Evolutionary conservation across 176 grass and related monocot species (phyloP).

Genomic region (Otatea glauca): DNA sequence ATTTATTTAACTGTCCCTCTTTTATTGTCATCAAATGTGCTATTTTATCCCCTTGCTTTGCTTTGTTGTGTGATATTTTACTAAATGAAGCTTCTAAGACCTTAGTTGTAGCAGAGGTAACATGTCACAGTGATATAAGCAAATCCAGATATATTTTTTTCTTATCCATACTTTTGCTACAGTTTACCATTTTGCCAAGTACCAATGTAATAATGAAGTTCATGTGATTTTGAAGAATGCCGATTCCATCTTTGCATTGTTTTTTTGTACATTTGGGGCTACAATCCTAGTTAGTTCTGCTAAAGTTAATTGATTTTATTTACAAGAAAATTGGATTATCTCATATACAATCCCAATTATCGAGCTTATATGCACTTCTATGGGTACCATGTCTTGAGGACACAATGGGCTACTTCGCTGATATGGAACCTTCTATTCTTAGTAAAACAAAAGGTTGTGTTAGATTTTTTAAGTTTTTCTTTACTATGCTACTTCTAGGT

Average conservation of each 20-base stretch:
- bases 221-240: neutral
- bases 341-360: neutral
- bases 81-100: neutral
- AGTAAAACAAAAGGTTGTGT: neutral
- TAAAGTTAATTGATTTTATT: neutral
- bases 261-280: neutral
- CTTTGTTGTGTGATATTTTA: too few relatives aligned
- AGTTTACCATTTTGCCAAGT: neutral
- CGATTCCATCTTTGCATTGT: neutral
- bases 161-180: neutral
- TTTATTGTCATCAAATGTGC: too few relatives aligned
- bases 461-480: neutral
- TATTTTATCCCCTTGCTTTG: too few relatives aligned
- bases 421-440: neutral
- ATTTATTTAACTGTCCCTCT: too few relatives aligned
- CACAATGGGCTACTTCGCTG: too few relatives aligned
- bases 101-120: neutral
- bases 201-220: slow-evolving; percentile 1
- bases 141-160: neutral
- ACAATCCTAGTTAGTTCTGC: neutral
- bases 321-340: slow-evolving; percentile 3
- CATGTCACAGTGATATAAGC: neutral
- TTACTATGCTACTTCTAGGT: neutral
- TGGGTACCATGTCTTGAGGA: neutral
- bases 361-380: neutral